A percentile compares a stretch with the other conserved stretches of the same genome.
phyloP scores from a whole-genome alignment of 768 basidiomycete genomes.

The Obba rivulosa region DNA sequence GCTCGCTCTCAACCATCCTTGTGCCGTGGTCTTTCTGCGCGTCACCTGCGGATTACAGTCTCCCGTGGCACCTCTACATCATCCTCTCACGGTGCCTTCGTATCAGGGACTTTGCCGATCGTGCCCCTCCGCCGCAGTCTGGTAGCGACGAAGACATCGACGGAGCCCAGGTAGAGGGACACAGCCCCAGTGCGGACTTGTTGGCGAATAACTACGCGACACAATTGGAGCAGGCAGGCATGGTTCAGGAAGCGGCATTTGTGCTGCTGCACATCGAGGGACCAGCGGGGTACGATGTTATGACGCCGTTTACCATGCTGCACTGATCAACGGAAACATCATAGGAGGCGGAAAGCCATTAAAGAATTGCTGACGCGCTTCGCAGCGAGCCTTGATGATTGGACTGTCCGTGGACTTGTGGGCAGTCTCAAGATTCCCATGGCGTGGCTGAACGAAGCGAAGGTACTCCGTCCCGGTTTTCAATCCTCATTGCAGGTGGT shows the following conservation, averaged over 20 bases:
- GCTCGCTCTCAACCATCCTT: constrained; percentile 64
- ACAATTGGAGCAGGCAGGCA: constrained; percentile 75
- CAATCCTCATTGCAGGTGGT: not conserved
- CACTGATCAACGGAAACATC: not conserved
- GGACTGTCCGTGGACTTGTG: constrained; percentile 64
- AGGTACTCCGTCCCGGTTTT: constrained; percentile 38
- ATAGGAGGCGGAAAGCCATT: constrained; percentile 77
- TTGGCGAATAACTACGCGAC: constrained; percentile 81
- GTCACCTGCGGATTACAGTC: constrained; percentile 72
- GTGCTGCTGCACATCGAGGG: constrained; percentile 87
- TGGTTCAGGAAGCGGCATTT: constrained; percentile 84
- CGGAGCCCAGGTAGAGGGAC: constrained; percentile 59
- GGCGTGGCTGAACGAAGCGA: constrained; percentile 87
- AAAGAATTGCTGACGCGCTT: constrained; percentile 74
- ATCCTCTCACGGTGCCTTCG: constrained; percentile 80
- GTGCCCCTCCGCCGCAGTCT: constrained; percentile 37
- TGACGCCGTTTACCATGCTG: not conserved
- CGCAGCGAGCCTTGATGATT: constrained; percentile 61
- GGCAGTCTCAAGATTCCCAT: constrained; percentile 78
- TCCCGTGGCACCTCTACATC: constrained; percentile 92
- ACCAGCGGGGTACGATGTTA: constrained; percentile 57
- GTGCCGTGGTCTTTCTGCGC: constrained; percentile 69
- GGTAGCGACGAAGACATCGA: constrained; percentile 37
- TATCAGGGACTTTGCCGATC: constrained; percentile 84
- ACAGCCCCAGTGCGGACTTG: constrained; percentile 78